Evolutionary conservation across 768 basidiomycete genomes (phyloP), one percentile per base, ranked within the genome.

Genomic region (Crepidotus variabilis): DNA sequence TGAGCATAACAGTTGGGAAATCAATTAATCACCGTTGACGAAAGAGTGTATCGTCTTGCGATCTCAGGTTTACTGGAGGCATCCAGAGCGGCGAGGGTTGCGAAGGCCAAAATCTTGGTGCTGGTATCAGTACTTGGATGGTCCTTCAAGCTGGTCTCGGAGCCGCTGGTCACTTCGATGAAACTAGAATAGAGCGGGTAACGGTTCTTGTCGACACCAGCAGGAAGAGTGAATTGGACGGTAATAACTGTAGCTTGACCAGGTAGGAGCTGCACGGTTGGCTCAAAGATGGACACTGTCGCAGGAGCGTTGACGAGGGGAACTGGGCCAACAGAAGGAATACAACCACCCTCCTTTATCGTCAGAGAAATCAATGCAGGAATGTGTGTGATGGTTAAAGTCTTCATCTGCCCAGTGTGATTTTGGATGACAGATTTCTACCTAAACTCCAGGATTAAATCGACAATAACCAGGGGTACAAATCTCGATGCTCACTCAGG

Each of bases 131-230:
- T 62, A 51, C 83, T 73, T 23, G 75, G 74, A 57, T 76, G 74
- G 59, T 83, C 69, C 60, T 72, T 75, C 55, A 83, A 68, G 22
- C 69, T 72, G 68, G 61, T 73, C 54, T 78, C 74, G 8, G 63
- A 57, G 2, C 14, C 59, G 50, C 69, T 73, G 50, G 71, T 69
- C 33, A 78, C 63, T 54, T 78, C 72, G 39, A 87, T 79, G 71
- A 76, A 84, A 2, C 84, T 84, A 22, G 81, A 82, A 69, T 77
- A 85, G 51, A 85, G 70, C 13, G 86, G 84, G 65, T 81, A 77
- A 5, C 74, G 70, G 22, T 70, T 64, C 23, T 78, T 71, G 52
- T 81, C 67, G n/a, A 75, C 68, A 9, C 52, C 51, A 0, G 61
- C 60, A 0, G 86, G 86, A 0, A 78, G 74, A 0, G 64, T 72